Evolutionary conservation across 495 filamentous ascomycete species (phyloP), one percentile per base, ranked within the genome.

Genomic region (Aspergillus asperescens): DNA sequence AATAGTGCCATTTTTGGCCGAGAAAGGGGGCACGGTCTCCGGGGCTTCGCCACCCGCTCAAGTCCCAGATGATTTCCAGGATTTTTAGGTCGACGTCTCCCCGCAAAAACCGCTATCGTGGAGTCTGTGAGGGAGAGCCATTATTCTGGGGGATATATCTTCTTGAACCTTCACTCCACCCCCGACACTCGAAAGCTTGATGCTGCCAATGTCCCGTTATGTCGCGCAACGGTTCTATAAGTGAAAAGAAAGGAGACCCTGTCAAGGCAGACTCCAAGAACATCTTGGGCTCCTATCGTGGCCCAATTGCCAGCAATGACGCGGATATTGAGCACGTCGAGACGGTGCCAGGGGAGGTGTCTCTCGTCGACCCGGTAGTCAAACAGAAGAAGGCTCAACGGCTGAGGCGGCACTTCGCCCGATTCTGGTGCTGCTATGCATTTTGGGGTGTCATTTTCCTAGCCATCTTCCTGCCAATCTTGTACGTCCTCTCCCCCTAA

Each of bases 371-470:
- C 32, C 29, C 40, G 2, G 15, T 59, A 10, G 57, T 44, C 18
- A 50, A 63, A 22, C 52, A 58, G 39, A 69, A 62, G 46, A 54
- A 46, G 13, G 55, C 43, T 7, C 60, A 69, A 41, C 64, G 57
- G n/a, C 34, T 70, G 1, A 48, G 61, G 2, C 64, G 63, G 18
- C 70, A 74, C 55, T 74, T 67, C 60, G 63, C 61, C 35, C 65
- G 70, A n/a, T 74, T 72, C 56, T 74, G 69, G 69, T 72, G 64
- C 15, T 55, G 65, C 41, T 73, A 73, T 70, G 44, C 60, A 19
- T 56, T 73, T 35, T 63, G 52, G 27, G 61, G 60, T 40, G 56
- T 73, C 1, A 67, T 73, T 31, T 65, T 69, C 45, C 56, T 72
- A 7, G 65, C 67, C 6, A 68, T 76, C 38, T 67, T 76, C 57